Base-by-base conservation (phyloP, 163 green algal genomes). In the Chlorella variabilis region DNA sequence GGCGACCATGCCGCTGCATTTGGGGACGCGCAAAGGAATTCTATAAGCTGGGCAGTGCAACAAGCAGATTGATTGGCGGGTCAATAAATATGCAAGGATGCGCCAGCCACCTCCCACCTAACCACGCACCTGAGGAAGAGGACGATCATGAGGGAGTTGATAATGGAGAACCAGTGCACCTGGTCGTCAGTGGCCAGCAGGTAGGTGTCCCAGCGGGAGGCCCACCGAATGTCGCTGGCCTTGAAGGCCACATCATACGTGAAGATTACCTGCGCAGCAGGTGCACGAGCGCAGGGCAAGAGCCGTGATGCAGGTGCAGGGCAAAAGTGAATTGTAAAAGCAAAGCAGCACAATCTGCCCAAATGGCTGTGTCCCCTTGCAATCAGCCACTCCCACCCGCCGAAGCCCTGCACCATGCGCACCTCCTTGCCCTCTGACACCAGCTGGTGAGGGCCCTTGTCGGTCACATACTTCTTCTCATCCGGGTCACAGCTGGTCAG, bases 61-160 rank as follows among this genome's bases (percentile, higher is more conserved):
- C n/a, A n/a, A 8, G 17, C 11, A 23, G 2, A 34, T 9, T n/a
- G n/a, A n/a, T n/a, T n/a, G n/a, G n/a, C n/a, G n/a, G n/a, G n/a
- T n/a, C n/a, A n/a, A n/a, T n/a, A n/a, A n/a, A n/a, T n/a, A n/a
- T n/a, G n/a, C n/a, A n/a, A n/a, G n/a, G n/a, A n/a, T n/a, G n/a
- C n/a, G n/a, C n/a, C n/a, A n/a, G n/a, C n/a, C n/a, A n/a, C n/a
- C n/a, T n/a, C n/a, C n/a, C n/a, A n/a, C n/a, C n/a, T n/a, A n/a
- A n/a, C 25, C 39, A 58, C 73, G 25, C 59, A 68, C 76, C 76
- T 25, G 92, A 99, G 91, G 91, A 99, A 98, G 25, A 99, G 89
- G 80, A 99, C 96, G 73, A 99, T 98, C 95, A 99, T 98, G 69
- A 97, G 86, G 38, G 88, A 96, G 92, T 99, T 99, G 79, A 99